Evolutionary conservation across 768 basidiomycete genomes (phyloP).

Genomic region (Leccinum sublutescens): DNA sequence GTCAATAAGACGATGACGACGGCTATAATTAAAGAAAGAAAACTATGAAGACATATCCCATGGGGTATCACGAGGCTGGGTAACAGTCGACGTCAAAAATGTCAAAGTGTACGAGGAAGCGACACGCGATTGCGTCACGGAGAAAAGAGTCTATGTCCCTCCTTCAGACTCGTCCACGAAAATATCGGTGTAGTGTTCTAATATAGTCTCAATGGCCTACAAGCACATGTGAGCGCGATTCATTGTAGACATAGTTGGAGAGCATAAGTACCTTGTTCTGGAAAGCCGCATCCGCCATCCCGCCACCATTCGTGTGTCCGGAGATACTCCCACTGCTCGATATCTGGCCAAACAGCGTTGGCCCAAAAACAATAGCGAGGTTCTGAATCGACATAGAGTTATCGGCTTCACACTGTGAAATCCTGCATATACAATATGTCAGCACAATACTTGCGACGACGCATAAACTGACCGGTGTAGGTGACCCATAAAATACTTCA

Average conservation of each 20-base stretch:
- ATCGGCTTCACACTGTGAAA: conserved; percentile 67
- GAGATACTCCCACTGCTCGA: conserved; percentile 43
- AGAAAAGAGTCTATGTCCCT: conserved; percentile 20
- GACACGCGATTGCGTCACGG: not conserved
- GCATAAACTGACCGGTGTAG: conserved; percentile 66
- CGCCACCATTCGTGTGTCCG: conserved; percentile 47
- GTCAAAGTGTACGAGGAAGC: not conserved
- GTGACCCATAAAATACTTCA: conserved; percentile 95
- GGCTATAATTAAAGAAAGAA: conserved; percentile 13
- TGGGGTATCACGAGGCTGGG: conserved; percentile 29
- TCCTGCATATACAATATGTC: conserved; percentile 44
- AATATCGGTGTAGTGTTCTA: conserved; percentile 93
- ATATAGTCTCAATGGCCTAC: conserved; percentile 92
- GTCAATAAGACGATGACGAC: conserved; percentile 5
- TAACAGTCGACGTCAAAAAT: conserved; percentile 19
- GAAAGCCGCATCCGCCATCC: conserved; percentile 66
- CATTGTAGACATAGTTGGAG: not conserved
- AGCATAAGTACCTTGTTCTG: conserved; percentile 61
- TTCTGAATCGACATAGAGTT: conserved; percentile 96
- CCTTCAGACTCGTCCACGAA: conserved; percentile 86
- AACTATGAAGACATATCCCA: conserved; percentile 9
- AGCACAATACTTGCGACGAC: conserved; percentile 4
- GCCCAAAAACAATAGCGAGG: conserved; percentile 95
- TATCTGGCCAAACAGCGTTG: conserved; percentile 86
- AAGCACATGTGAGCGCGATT: conserved; percentile 10